phyloP scores from a whole-genome alignment of 345 rosid genomes.

The Psidium guajava region DNA sequence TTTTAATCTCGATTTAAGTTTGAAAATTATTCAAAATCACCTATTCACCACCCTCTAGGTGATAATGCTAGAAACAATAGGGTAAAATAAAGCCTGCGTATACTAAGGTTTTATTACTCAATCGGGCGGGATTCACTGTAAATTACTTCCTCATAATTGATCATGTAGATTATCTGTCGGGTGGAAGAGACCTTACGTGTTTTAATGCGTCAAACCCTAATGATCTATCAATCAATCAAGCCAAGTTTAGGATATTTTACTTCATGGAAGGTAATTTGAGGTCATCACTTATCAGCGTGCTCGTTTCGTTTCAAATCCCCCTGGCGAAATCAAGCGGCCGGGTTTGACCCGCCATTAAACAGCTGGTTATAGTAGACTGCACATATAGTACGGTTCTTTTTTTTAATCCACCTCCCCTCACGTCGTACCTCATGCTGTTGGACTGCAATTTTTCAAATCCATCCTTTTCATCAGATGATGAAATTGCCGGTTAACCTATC shows the following conservation, averaged over 20 bases:
- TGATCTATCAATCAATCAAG: background rate
- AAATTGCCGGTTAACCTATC: conserved; percentile 24
- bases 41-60: too few relatives aligned
- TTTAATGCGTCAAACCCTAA: background rate
- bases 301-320: background rate
- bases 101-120: too few relatives aligned
- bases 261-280: background rate
- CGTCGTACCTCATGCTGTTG: background rate
- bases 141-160: too few relatives aligned
- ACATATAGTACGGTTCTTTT: background rate
- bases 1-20: too few relatives aligned
- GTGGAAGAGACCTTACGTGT: background rate
- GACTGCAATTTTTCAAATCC: background rate
- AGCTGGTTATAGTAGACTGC: background rate
- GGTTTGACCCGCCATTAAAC: background rate
- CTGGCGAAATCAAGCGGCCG: background rate
- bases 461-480: conserved; percentile 11
- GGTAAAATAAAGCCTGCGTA: background rate
- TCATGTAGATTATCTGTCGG: too few relatives aligned
- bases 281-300: background rate
- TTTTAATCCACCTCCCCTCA: background rate
- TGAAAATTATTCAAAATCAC: too few relatives aligned
- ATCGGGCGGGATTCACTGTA: too few relatives aligned
- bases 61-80: too few relatives aligned
- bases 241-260: background rate